These are phyloP conservation scores for Eimeria praecox DNA, from an alignment of 169 alveolate genomes.

Conservation along the genomic window DNA sequence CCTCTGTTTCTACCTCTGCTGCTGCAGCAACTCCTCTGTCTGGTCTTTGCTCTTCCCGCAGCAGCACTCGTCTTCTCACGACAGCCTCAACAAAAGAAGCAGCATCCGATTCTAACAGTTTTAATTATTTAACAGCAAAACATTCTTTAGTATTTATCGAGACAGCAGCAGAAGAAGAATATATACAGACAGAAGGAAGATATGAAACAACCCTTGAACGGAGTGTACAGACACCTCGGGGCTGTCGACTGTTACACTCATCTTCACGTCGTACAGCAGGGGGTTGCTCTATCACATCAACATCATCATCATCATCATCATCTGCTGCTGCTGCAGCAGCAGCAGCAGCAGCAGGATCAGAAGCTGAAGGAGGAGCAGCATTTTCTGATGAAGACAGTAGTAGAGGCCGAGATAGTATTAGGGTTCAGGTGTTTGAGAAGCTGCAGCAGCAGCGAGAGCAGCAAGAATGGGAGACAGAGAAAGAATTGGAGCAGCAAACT, in stretches of 20 bases:
- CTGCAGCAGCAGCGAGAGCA: constrained; percentile 63
- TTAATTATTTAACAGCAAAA: too few relatives aligned
- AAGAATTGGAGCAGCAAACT: constrained; percentile 23
- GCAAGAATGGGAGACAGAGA: constrained; percentile 20
- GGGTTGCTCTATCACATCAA: not conserved
- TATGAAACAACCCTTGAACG: not conserved
- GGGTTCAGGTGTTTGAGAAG: constrained; percentile 18
- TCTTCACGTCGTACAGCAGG: not conserved
- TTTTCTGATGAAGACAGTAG: too few relatives aligned
- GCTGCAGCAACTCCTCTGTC: too few relatives aligned
- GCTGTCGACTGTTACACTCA: constrained; percentile 18
- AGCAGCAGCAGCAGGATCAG: not conserved
- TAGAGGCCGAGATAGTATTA: not conserved
- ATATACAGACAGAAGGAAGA: not conserved
- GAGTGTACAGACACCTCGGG: constrained; percentile 8
- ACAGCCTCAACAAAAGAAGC: too few relatives aligned
- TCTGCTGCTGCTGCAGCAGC: not conserved
- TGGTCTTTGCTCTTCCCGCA: too few relatives aligned
- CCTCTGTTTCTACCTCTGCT: too few relatives aligned
- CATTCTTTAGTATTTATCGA: too few relatives aligned
- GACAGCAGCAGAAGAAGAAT: not conserved
- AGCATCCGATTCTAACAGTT: too few relatives aligned
- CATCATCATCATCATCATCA: not conserved
- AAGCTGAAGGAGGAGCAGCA: not conserved
- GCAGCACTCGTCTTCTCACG: too few relatives aligned